A percentile compares a stretch with the other conserved stretches of the same genome.
Conservation (phyloP, 78 protist genomes). For the Capsaspora owczarzaki region DNA sequence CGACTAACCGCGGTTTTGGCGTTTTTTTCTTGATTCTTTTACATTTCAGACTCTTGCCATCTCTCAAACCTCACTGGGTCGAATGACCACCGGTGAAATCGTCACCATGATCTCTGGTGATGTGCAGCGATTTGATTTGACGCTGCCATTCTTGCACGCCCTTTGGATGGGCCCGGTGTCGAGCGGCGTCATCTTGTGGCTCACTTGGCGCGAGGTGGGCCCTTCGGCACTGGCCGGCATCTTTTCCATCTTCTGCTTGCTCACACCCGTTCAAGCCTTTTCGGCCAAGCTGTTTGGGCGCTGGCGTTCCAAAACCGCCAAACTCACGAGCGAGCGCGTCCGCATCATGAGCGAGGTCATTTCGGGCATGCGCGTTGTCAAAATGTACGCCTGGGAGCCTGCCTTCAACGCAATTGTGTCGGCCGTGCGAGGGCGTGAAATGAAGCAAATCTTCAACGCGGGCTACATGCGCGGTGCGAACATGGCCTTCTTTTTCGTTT, state of each 20-base stretch:
- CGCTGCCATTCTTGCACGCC: conserved; percentile 30
- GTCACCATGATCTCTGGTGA: not conserved
- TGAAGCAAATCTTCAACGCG: not conserved
- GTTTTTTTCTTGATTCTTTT: not conserved
- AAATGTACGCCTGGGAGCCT: conserved; percentile 79
- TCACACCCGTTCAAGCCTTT: conserved; percentile 40
- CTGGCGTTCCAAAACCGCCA: not conserved
- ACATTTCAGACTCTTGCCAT: not conserved
- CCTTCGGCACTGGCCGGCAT: conserved; percentile 31
- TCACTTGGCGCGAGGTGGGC: conserved; percentile 25
- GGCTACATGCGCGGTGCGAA: not conserved
- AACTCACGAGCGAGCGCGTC: not conserved
- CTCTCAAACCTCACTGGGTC: not conserved
- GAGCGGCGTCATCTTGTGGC: not conserved
- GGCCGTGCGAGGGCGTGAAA: conserved; percentile 19
- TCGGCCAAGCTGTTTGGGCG: not conserved
- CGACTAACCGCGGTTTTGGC: not conserved
- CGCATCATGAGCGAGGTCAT: conserved; percentile 2
- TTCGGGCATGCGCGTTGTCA: conserved; percentile 53
- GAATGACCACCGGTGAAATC: not conserved
- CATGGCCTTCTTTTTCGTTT: not conserved
- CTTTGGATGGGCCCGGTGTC: conserved; percentile 26
- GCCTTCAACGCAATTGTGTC: conserved; percentile 1
- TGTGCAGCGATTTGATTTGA: not conserved
- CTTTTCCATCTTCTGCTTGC: conserved; percentile 11